Base-by-base conservation (phyloP, 2,329 filamentous ascomycete genomes). In the Cladorrhinum sp. region DNA sequence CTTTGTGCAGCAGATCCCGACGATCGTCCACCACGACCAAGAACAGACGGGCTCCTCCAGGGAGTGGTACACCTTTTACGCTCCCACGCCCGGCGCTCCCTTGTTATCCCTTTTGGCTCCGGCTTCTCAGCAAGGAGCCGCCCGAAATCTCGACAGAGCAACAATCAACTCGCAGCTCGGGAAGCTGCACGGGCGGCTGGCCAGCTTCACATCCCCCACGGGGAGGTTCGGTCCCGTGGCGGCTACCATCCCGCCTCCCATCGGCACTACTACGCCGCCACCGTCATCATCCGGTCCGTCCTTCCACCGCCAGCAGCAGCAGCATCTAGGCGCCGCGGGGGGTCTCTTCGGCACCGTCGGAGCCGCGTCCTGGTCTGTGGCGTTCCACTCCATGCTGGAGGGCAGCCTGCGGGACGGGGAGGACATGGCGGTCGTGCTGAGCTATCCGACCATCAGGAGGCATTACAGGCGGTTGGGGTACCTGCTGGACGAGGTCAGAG, bases 331-430 rank as follows among this genome's bases (percentile, higher is more conserved):
- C 24, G 49, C 36, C 9, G 56, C 24, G 12, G 48, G 42, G 16
- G 59, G 54, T n/a, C 57, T 60, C 26, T 46, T 55, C 12, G 36
- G 33, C 10, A 62, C 58, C 1, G 54, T 68, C 56, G 74, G 73
- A 46, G 71, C 70, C 2, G 70, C 70, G 5, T 79, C 77, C 1
- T 88, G 86, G 86, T 77, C 77, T 1, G 74, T 78, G 30, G 82
- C 84, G 0, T 88, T 88, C 58, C 78, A 83, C 42, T 74, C 76
- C 2, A 71, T 88, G 58, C 69, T 87, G 8, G 85, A 88, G 64
- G 76, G 77, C 0, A 73, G 84, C 2, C 70, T 88, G 18, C 75
- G 83, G 9, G 86, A 88, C 64, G 83, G 79, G 0, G 85, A 88
- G 69, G 85, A 87, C 64, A 78, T 83, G 74, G 77, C 79, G 1